Conservation (phyloP, 371 early-diverging fungal species). For the Actinomortierella ambigua region DNA sequence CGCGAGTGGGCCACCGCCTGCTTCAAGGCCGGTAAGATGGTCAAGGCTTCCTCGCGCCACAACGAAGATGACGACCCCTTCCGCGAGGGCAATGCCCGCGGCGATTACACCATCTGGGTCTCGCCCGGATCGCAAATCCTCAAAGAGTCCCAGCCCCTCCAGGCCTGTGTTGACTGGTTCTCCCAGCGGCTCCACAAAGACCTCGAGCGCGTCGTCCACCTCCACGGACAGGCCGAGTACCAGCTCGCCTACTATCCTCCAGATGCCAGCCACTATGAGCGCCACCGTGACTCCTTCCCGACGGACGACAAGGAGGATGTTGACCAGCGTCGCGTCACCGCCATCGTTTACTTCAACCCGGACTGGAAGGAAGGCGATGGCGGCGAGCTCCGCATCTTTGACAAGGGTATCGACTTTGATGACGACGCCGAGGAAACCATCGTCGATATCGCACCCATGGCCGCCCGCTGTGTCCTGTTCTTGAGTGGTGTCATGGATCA, state of each 20-base stretch:
- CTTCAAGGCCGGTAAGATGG: slow-evolving; percentile 43
- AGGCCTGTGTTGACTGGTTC: slow-evolving; percentile 40
- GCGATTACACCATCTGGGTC: slow-evolving; percentile 64
- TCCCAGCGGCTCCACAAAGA: slow-evolving; percentile 52
- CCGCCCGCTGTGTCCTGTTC: slow-evolving; percentile 64
- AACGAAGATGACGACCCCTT: slow-evolving; percentile 60
- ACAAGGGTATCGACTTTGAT: slow-evolving; percentile 32
- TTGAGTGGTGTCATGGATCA: slow-evolving; percentile 68
- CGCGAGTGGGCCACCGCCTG: slow-evolving; percentile 37
- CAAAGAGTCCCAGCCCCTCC: slow-evolving; percentile 42
- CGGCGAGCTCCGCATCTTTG: slow-evolving; percentile 59
- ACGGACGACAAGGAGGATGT: slow-evolving; percentile 57
- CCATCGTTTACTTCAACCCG: slow-evolving; percentile 62
- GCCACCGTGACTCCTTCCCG: slow-evolving; percentile 69
- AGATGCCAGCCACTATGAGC: slow-evolving; percentile 64
- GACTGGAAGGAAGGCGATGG: slow-evolving; percentile 58
- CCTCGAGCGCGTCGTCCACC: slow-evolving; percentile 49
- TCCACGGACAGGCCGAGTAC: slow-evolving; percentile 61
- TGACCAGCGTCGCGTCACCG: slow-evolving; percentile 67
- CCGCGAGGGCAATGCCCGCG: slow-evolving; percentile 63
- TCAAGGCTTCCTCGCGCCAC: slow-evolving; percentile 37
- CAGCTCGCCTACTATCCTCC: slow-evolving; percentile 66
- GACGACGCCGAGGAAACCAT: slow-evolving; percentile 54
- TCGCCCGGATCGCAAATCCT: slow-evolving; percentile 47
- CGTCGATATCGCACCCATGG: slow-evolving; percentile 50